A percentile compares a stretch with the other conserved stretches of the same genome.
Conservation (phyloP, 352 stramenopile species). For the Phytophthora crassamura region DNA sequence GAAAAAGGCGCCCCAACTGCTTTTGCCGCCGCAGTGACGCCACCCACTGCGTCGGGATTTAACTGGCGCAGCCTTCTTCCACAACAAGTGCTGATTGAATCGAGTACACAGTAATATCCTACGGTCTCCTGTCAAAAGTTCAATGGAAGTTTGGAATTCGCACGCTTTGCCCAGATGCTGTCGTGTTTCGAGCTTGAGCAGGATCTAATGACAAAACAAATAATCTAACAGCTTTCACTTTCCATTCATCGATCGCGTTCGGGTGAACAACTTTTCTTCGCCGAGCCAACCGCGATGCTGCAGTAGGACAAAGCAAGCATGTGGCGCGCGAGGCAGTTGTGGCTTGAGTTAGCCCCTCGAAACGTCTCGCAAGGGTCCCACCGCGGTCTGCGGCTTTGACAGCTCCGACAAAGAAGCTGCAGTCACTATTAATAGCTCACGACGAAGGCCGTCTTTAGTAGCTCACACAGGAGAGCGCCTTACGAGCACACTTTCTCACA, state of each 20-base stretch:
- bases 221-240: not conserved
- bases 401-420: conserved; percentile 12
- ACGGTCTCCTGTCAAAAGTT: not conserved
- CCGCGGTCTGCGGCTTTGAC: conserved; percentile 16
- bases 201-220: too few species aligned
- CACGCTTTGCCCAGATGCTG: conserved; percentile 8
- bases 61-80: conserved; percentile 9
- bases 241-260: conserved; percentile 9
- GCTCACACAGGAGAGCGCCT: too few species aligned
- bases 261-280: conserved; percentile 5
- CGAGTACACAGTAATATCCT: too few species aligned
- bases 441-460: conserved; percentile 20
- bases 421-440: conserved; percentile 14
- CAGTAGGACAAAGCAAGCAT: not conserved
- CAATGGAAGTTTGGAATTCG: not conserved
- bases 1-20: conserved; percentile 34
- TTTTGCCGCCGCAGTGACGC: conserved; percentile 10
- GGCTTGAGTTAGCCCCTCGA: conserved; percentile 13
- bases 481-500: too few species aligned
- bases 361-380: conserved; percentile 18
- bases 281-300: conserved; percentile 10
- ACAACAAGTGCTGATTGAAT: not conserved
- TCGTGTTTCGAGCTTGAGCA: not conserved
- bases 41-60: conserved; percentile 6
- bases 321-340: conserved; percentile 1